Evolutionary conservation across 148 eudicot genomes (phyloP).

Genomic region (Persicaria maculosa): DNA sequence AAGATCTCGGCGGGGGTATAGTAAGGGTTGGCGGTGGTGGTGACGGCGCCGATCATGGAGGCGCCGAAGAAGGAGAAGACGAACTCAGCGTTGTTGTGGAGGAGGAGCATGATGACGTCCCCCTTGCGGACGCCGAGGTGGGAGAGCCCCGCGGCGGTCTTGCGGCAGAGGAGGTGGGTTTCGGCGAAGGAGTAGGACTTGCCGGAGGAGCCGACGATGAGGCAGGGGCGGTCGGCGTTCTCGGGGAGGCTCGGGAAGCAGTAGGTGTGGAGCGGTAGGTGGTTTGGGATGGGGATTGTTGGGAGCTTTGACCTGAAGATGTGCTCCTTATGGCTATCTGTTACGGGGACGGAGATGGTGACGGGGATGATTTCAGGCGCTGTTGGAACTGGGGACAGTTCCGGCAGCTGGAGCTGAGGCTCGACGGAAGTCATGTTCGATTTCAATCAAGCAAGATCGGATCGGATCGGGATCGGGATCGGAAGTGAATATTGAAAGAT

Average conservation of each 20-base stretch:
- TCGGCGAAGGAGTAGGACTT: conserved; percentile 39
- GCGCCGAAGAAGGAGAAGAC: conserved; percentile 64
- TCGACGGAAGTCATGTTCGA: conserved; percentile 22
- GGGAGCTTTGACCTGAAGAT: conserved; percentile 33
- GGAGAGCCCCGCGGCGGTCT: conserved; percentile 44
- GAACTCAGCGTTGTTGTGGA: conserved; percentile 69
- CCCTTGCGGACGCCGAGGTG: conserved; percentile 39
- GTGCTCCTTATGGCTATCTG: conserved; percentile 12
- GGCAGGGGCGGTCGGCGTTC: conserved; percentile 34
- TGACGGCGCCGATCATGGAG: conserved; percentile 70
- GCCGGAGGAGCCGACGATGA: conserved; percentile 37
- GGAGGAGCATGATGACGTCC: conserved; percentile 59
- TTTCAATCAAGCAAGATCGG: not conserved
- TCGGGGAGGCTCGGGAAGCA: conserved; percentile 35
- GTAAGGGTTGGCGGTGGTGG: conserved; percentile 70
- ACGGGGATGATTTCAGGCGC: not conserved
- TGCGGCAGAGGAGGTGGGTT: conserved; percentile 50
- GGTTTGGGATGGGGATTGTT: conserved; percentile 24
- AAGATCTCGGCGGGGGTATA: conserved; percentile 55
- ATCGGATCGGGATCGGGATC: not conserved
- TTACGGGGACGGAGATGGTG: not conserved
- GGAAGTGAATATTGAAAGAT: not conserved
- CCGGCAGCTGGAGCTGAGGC: not conserved
- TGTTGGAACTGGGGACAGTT: not conserved
- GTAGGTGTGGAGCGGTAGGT: conserved; percentile 42